Evolutionary conservation across 202 grass and related monocot genomes (phyloP).

Genomic region (Carex sylvatica): DNA sequence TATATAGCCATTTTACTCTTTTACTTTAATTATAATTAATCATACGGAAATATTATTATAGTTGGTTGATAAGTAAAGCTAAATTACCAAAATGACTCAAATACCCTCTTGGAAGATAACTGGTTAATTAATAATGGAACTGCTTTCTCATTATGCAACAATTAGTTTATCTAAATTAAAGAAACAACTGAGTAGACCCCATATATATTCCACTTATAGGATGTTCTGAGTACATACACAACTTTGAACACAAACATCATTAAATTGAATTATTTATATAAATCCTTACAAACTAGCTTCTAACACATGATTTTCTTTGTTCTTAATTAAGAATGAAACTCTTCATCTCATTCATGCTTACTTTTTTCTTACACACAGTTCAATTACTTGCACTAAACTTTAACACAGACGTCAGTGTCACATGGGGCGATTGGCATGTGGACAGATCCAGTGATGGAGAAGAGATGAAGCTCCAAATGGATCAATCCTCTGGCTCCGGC

Average conservation of each 20-base stretch:
- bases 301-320: not conserved
- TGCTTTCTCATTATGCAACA: conserved; percentile 1
- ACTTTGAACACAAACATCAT: not conserved
- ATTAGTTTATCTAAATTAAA: not conserved
- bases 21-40: not conserved
- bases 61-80: not conserved
- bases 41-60: not conserved
- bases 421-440: conserved; percentile 8
- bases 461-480: conserved; percentile 28
- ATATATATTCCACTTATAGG: conserved; percentile 13
- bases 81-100: not conserved
- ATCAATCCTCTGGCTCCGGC: conserved; percentile 25
- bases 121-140: not conserved
- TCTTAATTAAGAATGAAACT: not conserved
- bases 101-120: not conserved
- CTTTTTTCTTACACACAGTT: conserved; percentile 16
- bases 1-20: not conserved
- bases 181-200: not conserved
- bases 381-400: conserved; percentile 24
- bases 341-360: not conserved
- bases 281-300: not conserved
- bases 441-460: conserved; percentile 9
- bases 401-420: conserved; percentile 25
- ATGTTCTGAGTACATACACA: not conserved
- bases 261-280: not conserved